Base-by-base conservation (phyloP, 148 eudicot species). In the Oxyria digyna region DNA sequence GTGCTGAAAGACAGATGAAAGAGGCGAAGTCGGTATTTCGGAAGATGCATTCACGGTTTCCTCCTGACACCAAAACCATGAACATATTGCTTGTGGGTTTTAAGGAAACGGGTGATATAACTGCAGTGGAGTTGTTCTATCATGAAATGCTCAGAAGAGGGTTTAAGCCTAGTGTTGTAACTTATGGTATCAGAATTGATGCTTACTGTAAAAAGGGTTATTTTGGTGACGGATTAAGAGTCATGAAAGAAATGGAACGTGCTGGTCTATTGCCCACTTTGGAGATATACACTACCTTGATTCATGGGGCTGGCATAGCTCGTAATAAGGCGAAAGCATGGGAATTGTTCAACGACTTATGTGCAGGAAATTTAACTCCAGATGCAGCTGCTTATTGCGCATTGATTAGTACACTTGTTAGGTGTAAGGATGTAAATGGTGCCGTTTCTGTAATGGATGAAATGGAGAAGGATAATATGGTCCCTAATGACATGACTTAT, bases 301-400 rank as follows among this genome's bases (percentile, higher is more conserved):
- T 93, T 75, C 98, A 89, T 35, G 96, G 96, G 23, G 96, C 98
- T 45, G 98, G 98, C 67, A 69, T 93, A 75, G 87, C 84, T 70
- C 85, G 82, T 69, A 89, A 93, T 63, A 31, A 69, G 67, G 40
- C 69, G 4, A 78, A 77, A 68, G 96, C 96, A 26, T 76, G 82
- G 77, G 81, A 93, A 71, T 72, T 93, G 72, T 89, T 93, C 64
- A 73, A 81, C 31, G 96, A 87, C 49, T 77, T 89, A 21, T 32
- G 71, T 8, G 46, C 20, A 41, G 83, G 96, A 78, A 78, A 74
- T 14, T 63, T 93, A 69, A 48, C 6, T 31, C 87, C 88, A 11
- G 98, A 93, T 81, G 74, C 74, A 37, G 95, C 87, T 48, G 91
- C 82, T 65, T 93, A 86, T 77, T 87, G 90, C 79, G 91, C 96